A percentile compares a stretch with the other conserved stretches of the same genome.
phyloP scores from a whole-genome alignment of 106 monocot genomes.

The Allium cepa region DNA sequence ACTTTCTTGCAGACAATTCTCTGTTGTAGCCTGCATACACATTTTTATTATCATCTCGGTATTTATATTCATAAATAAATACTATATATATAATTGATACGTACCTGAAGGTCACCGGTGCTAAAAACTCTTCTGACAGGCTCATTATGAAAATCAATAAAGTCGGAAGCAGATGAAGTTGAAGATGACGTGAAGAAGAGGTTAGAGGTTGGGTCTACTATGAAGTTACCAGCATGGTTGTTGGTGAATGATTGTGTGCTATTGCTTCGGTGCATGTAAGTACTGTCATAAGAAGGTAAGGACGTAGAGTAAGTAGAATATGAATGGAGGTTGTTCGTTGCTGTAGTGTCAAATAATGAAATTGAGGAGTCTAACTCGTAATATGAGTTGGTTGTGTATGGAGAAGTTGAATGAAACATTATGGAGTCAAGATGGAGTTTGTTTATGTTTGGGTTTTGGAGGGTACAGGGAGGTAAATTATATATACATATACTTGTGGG shows the following conservation, averaged over 20 bases:
- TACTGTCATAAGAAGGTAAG: background rate
- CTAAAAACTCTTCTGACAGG: conserved; percentile 12
- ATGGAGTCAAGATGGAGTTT: too few species aligned
- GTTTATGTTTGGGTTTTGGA: too few species aligned
- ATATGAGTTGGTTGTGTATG: too few species aligned
- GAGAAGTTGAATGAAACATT: too few species aligned
- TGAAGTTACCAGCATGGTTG: background rate
- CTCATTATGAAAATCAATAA: conserved; percentile 2
- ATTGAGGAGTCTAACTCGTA: background rate
- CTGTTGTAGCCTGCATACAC: conserved; percentile 5
- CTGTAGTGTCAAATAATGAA: background rate
- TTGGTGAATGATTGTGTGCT: conserved; percentile 13
- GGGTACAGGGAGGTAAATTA: too few species aligned
- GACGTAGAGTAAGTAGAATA: conserved; percentile 1
- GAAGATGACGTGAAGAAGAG: background rate
- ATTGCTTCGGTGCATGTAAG: conserved; percentile 8
- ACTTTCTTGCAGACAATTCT: conserved; percentile 17
- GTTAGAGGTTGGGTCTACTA: background rate
- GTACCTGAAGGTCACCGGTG: conserved; percentile 14
- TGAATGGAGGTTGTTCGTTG: background rate
- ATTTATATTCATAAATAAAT: too few species aligned
- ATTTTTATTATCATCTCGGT: background rate
- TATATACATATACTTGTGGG: too few species aligned
- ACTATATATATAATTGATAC: background rate
- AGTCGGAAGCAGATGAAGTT: background rate